Conservation (phyloP, 257 asterid species). For the Linaria vulgaris region DNA sequence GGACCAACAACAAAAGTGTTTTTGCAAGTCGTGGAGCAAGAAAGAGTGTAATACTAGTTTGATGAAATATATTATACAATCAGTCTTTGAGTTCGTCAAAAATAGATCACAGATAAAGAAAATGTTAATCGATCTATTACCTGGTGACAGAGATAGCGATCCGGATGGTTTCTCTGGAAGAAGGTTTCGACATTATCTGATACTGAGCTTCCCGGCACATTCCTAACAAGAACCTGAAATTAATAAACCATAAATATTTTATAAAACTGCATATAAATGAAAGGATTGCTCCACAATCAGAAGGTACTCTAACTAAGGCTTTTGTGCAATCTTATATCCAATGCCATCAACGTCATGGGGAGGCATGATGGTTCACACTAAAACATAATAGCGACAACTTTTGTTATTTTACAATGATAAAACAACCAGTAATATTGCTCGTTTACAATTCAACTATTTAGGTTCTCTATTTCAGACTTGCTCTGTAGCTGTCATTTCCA, state of each 20-base stretch:
- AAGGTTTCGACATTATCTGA: slow-evolving; percentile 71
- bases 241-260: neutral
- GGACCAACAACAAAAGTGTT: slow-evolving; percentile 2
- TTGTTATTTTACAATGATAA: too few species aligned
- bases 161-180: slow-evolving; percentile 78
- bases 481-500: neutral
- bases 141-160: slow-evolving; percentile 95
- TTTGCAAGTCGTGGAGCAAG: slow-evolving; percentile 12
- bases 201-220: slow-evolving; percentile 75
- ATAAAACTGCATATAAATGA: neutral
- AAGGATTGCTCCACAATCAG: slow-evolving; percentile 4
- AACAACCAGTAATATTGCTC: too few species aligned
- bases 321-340: too few species aligned
- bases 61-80: neutral
- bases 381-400: too few species aligned
- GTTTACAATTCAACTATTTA: too few species aligned
- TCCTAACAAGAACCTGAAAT: slow-evolving; percentile 87
- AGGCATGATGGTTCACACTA: neutral
- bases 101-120: neutral
- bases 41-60: neutral
- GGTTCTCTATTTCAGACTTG: too few species aligned
- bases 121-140: slow-evolving; percentile 34
- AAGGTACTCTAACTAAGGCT: neutral
- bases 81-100: too few species aligned
- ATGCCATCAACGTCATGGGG: neutral